Conservation (phyloP, 1,139 yeast species). For the Spathaspora sp. region DNA sequence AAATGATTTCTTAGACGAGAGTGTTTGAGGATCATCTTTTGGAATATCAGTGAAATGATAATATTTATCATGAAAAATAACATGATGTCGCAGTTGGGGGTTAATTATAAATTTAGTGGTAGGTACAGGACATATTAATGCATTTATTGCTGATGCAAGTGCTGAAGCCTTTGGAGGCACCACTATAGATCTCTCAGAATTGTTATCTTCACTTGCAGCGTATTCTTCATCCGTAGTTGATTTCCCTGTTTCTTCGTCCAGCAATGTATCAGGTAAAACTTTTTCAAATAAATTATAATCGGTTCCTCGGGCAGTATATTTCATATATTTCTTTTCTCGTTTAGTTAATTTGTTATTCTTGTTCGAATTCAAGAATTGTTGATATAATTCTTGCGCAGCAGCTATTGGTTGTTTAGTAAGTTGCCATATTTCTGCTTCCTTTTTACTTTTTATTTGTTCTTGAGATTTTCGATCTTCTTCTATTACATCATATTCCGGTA, state of each 20-base stretch:
- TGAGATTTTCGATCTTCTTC: slow-evolving; percentile 6
- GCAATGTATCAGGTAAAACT: slow-evolving; percentile 1
- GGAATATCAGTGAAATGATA: slow-evolving; percentile 71
- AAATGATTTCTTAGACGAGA: slow-evolving; percentile 11
- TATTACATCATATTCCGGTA: slow-evolving; percentile 11
- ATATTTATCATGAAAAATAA: slow-evolving; percentile 77
- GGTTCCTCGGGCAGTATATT: slow-evolving; percentile 27
- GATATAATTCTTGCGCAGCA: slow-evolving; percentile 12
- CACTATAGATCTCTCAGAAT: slow-evolving; percentile 15
- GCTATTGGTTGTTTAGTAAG: neutral
- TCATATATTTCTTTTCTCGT: slow-evolving; percentile 24
- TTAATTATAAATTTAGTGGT: slow-evolving; percentile 30
- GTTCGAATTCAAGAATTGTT: slow-evolving; percentile 21
- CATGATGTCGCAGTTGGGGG: slow-evolving; percentile 48
- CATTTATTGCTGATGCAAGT: slow-evolving; percentile 43
- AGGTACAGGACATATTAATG: slow-evolving; percentile 47
- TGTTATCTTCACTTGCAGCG: neutral
- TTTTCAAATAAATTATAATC: slow-evolving; percentile 12
- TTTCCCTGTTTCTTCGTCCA: neutral
- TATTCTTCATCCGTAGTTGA: neutral
- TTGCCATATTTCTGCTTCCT: neutral
- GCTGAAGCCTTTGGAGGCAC: slow-evolving; percentile 49
- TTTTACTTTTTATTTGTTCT: neutral
- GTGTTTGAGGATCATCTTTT: slow-evolving; percentile 12
- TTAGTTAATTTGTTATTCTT: slow-evolving; percentile 16